These are phyloP conservation scores for Zea luxurians DNA, from an alignment of 176 grass and related monocot species.

Conservation along the genomic window DNA sequence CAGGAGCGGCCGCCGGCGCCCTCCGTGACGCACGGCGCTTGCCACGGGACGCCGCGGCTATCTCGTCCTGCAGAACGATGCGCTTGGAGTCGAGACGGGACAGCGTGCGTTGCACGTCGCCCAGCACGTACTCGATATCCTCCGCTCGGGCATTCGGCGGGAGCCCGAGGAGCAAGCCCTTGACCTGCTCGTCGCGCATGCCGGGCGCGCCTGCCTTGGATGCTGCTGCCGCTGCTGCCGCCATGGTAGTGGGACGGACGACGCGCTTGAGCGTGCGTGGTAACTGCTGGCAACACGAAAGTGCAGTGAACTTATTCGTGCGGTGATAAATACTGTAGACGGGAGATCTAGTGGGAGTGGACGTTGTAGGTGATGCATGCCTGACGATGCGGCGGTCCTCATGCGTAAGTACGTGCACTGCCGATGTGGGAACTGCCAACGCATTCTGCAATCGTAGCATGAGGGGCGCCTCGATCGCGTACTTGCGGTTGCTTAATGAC, in stretches of 20 bases:
- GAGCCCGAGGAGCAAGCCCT: background rate
- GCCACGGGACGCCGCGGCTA: constrained; percentile 22
- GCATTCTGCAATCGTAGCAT: background rate
- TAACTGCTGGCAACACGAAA: background rate
- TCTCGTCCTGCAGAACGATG: background rate
- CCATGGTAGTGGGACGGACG: background rate
- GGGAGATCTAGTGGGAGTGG: background rate
- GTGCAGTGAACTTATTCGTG: background rate
- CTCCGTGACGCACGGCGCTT: background rate
- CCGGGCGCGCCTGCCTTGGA: background rate
- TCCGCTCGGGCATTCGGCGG: background rate
- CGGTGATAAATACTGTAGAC: background rate
- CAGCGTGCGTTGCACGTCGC: background rate
- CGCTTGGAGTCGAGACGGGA: background rate
- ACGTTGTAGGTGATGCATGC: background rate
- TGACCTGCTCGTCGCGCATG: background rate
- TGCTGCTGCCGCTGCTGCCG: background rate
- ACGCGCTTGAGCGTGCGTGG: background rate
- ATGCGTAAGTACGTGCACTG: background rate
- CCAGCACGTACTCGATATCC: background rate
- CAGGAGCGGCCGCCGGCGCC: background rate
- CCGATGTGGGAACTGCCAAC: no score
- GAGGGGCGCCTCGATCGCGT: background rate
- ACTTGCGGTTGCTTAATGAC: background rate
- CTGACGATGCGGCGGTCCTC: background rate